Evolutionary conservation across 208 protist genomes (phyloP), one percentile per base, ranked within the genome.

Genomic region (Trypanosoma cruzi): DNA sequence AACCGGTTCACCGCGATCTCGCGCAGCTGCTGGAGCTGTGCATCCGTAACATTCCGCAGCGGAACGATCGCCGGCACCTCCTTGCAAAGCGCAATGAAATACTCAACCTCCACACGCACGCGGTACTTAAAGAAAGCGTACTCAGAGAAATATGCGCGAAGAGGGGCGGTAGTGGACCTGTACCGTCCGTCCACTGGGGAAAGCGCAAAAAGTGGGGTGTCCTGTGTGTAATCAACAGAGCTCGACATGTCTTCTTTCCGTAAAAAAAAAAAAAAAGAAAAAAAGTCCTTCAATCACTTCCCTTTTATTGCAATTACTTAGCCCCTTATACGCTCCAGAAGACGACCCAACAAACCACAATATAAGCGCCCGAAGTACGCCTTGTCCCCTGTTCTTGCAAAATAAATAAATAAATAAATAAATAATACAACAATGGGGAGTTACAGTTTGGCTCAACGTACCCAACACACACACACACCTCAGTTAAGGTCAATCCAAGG

Each of bases 151-250:
- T 88, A 98, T 10, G 87, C 79, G 37, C 88, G 84, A 7, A 98
- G 84, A 1, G 64, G 31, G 16, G 52, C 28, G 0, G 90, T 92
- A 46, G 64, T 62, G 44, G 70, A 67, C 70, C 92, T 92, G 82
- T 99, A 99, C 59, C 97, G 85, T 20, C 97, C 97, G 78, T 99
- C 97, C 16, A 99, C 62, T 0, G 97, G 95, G 44, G 88, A 94
- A 61, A 99, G 88, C 4, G 97, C 93, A 32, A 82, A 85, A 42
- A 98, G 84, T n/a, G 81, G 73, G 37, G 63, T 59, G 61, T 89
- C 86, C 22, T 56, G 32, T 14, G 48, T 58, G 46, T 84, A 73
- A 58, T 88, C 82, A 34, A 80, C 64, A 16, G 34, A 40, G 42
- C n/a, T 24, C 49, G n/a, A n/a, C n/a, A n/a, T n/a, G n/a, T n/a